These are phyloP conservation scores for Rhizoctonia solani DNA, from an alignment of 1,284 basidiomycete species.

Conservation along the genomic window DNA sequence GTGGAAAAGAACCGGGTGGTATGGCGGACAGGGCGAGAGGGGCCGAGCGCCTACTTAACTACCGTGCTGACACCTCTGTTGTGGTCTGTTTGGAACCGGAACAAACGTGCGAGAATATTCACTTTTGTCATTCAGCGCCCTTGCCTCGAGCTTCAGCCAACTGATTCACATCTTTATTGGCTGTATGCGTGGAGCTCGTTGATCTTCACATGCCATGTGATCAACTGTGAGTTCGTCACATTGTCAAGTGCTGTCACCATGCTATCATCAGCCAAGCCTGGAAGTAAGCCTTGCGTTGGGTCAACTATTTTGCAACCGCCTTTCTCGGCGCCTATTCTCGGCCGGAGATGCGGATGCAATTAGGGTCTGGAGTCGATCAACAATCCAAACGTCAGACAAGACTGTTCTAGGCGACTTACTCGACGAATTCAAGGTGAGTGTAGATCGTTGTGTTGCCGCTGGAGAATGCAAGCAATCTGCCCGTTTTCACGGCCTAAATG, in stretches of 20 bases:
- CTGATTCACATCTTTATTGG: not conserved
- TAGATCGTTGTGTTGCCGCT: not conserved
- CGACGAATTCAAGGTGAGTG: slow-evolving; percentile 30
- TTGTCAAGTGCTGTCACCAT: too few relatives aligned
- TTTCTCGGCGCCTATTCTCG: not conserved
- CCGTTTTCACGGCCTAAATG: slow-evolving; percentile 9
- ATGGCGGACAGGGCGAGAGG: slow-evolving; percentile 5
- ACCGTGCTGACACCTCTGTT: not conserved
- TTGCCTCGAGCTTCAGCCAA: not conserved
- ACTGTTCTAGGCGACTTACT: slow-evolving; percentile 26
- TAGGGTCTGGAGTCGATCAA: too few relatives aligned
- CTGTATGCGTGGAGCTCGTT: not conserved
- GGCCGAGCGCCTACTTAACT: slow-evolving; percentile 18
- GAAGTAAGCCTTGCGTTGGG: not conserved
- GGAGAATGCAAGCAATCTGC: not conserved
- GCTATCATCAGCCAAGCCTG: not conserved
- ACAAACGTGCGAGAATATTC: slow-evolving; percentile 6
- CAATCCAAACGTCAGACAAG: slow-evolving; percentile 19
- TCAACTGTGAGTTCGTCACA: too few relatives aligned
- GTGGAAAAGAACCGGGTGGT: not conserved
- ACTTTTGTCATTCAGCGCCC: not conserved
- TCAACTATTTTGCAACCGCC: not conserved
- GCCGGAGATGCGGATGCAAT: not conserved
- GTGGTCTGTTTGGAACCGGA: not conserved
- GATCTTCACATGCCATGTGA: not conserved